Base-by-base conservation (phyloP, 768 basidiomycete genomes). In the Mycena galopus region DNA sequence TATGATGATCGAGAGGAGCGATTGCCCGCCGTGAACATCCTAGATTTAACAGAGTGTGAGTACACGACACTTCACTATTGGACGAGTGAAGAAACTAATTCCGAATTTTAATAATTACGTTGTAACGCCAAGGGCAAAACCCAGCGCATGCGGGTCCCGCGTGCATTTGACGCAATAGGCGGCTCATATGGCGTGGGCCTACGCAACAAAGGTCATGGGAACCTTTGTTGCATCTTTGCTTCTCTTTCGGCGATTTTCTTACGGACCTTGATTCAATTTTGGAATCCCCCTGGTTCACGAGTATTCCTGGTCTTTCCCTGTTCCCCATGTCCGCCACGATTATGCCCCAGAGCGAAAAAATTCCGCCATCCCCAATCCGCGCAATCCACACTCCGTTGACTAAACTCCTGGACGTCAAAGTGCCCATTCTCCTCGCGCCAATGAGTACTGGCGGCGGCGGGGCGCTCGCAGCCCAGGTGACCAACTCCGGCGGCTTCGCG, bases 391-490 rank as follows among this genome's bases (percentile, higher is more conserved):
- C 62, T 3, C 42, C 62, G 44, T 32, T 64, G 27, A 64, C 62
- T 3, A 50, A 64, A 23, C 47, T 64, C 27, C 21, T 64, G 33
- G 47, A 50, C 47, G 10, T 44, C 62, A 64, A 44, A 23, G 44
- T 64, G 42, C 62, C 62, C 44, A 3, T 64, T 30, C 16, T 64
- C 21, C n/a, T 64, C 17, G 62, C 44, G 27, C 62, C 47, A 9
- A 64, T 64, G 62, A 51, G 62, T 47, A 64, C 62, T 50, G 62
- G 47, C 6, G 47, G 25, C 47, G 62, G 62, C 3, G 62, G 44
- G 16, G 47, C 23, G n/a, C 62, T 64, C 47, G 47, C 62, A 30
- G 62, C 14, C 11, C 42, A 64, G 33, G 47, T 64, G 14, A 16
- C 25, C 5, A 50, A 51, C 4, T 19, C 32, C 19, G 55, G 55